Base-by-base conservation (phyloP, 306 rosid genomes). In the Pterocarpus macrocarpus region DNA sequence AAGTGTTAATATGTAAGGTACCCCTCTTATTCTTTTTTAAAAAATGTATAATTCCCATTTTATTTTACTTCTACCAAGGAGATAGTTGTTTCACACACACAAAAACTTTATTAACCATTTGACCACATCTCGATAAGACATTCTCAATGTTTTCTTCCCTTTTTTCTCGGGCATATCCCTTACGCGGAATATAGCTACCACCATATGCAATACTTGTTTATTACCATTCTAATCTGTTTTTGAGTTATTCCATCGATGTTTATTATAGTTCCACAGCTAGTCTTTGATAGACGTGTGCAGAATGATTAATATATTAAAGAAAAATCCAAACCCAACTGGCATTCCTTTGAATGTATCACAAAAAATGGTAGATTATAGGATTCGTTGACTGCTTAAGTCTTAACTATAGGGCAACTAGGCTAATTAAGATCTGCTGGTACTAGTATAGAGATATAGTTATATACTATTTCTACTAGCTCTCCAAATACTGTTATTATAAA, bases 261-360 rank as follows among this genome's bases (percentile, higher is more conserved):
- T 52, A 80, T 52, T 65, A 45, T 82, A 34, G 49, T 69, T 79
- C 56, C 80, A 45, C 53, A 50, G 36, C 79, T 69, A 83, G 17
- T 64, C 75, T 82, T 83, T 70, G 71, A 79, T 80, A 64, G 71
- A 62, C 57, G 83, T 49, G 71, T 32, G 32, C 34, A 55, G 38
- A 63, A 68, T n/a, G 57, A 74, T 79, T 81, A 81, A 83, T 69
- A 35, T 73, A 81, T 45, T 36, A 12, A 67, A 77, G 35, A 2
- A 76, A 81, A 82, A 84, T 87, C 81, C 71, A 81, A 77, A 83
- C 79, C 92, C 88, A 88, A 49, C 92, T 89, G 89, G 86, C 91
- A 87, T 87, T 86, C 91, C 88, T 71, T 87, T 81, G 90, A 89
- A 83, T 76, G 83, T 81, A 91, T 88, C 92, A 69, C 81, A 49